Evolutionary conservation across 2,329 filamentous ascomycete genomes (phyloP), one percentile per base, ranked within the genome.

Genomic region (Arthrobotrys pseudoclavata): DNA sequence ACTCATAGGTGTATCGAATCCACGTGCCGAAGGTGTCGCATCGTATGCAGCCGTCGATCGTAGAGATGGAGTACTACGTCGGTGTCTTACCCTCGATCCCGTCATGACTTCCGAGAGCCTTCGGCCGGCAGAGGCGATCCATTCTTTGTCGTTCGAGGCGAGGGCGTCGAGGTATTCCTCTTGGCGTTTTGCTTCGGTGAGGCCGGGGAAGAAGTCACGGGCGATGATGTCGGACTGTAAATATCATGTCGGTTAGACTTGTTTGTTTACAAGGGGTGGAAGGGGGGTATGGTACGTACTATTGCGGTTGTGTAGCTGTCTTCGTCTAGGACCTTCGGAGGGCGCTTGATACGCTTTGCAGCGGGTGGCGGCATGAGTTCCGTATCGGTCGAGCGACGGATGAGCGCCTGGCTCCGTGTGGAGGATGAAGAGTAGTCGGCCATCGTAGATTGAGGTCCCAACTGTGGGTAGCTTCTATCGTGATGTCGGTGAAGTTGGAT

Each of bases 171-270:
- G 86, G 81, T 97, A 98, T 81, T 99, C 96, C 83, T 94, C 91
- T 83, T 97, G 94, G 0, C 91, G 91, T 81, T 97, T 90, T 13
- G 90, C 91, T 83, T 98, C 94, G 3, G 94, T 86, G 0, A 99
- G 87, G 0, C 95, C 96, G 0, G 96, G 96, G 82, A 98, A 99
- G 86, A 97, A 99, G 86, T 99, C 96, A 80, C 96, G 90, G 9
- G 93, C 93, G 79, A 99, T 97, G 82, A 99, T 98, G 81, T 96
- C 91, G 0, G 94, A 97, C 29, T 81, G 52, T 18, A 24, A 24
- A n/a, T n/a, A n/a, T n/a, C n/a, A n/a, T n/a, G n/a, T n/a, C n/a
- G n/a, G n/a, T n/a, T n/a, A n/a, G n/a, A n/a, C n/a, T n/a, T n/a
- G n/a, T n/a, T n/a, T n/a, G n/a, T n/a, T n/a, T n/a, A n/a, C n/a